phyloP scores from a whole-genome alignment of 1,139 yeast genomes.

The Ogataea hybrid region DNA sequence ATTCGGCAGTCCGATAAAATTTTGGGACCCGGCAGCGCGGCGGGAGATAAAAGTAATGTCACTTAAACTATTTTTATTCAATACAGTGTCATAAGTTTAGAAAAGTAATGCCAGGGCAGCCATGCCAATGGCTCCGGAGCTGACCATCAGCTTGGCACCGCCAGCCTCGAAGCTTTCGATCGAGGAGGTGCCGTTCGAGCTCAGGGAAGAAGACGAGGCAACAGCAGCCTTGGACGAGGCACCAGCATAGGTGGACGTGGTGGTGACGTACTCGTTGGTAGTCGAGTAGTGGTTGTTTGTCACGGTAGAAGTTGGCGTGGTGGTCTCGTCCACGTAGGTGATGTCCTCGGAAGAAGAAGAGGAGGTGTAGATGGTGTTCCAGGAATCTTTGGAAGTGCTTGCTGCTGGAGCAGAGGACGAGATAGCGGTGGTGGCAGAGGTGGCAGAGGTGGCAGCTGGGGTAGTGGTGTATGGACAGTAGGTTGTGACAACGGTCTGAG shows the following conservation, averaged over 20 bases:
- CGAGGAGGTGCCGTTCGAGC: slow-evolving; percentile 7
- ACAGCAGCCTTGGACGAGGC: slow-evolving; percentile 4
- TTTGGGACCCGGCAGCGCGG: background rate
- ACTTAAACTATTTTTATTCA: background rate
- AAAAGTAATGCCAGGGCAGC: slow-evolving; percentile 27
- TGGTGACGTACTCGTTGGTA: slow-evolving; percentile 16
- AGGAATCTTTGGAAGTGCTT: slow-evolving; percentile 6
- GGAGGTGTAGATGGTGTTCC: slow-evolving; percentile 4
- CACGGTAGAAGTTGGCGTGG: slow-evolving; percentile 20
- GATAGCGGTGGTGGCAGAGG: slow-evolving; percentile 9
- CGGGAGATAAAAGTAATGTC: background rate
- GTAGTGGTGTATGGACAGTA: slow-evolving; percentile 9
- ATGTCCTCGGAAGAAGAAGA: slow-evolving; percentile 8
- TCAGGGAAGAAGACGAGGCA: slow-evolving; percentile 4
- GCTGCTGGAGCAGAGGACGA: slow-evolving; percentile 8
- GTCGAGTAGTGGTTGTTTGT: slow-evolving; percentile 16
- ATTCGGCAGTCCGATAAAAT: slow-evolving; percentile 5
- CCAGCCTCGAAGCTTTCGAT: slow-evolving; percentile 9
- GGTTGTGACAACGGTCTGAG: slow-evolving; percentile 15
- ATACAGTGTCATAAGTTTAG: slow-evolving; percentile 11
- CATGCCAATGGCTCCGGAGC: slow-evolving; percentile 24
- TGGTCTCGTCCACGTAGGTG: slow-evolving; percentile 22
- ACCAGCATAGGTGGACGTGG: slow-evolving; percentile 15
- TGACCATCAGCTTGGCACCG: slow-evolving; percentile 14
- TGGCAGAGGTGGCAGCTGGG: background rate